Evolutionary conservation across 352 stramenopile species (phyloP).

Genomic region (Blastocystis sp.): DNA sequence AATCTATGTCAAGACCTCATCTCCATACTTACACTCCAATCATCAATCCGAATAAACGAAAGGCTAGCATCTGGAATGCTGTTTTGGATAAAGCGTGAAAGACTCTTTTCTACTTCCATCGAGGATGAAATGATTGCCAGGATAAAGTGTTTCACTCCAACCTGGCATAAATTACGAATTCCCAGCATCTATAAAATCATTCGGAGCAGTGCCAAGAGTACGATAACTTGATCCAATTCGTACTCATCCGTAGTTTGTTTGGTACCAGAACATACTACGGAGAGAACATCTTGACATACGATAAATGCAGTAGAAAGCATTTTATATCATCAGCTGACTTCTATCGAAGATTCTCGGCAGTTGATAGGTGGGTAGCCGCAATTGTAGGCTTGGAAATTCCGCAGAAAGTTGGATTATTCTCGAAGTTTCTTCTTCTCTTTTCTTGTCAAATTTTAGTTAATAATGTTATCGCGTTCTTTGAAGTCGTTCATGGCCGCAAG

Average conservation of each 20-base stretch:
- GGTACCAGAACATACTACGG: not conserved
- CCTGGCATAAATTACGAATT: not conserved
- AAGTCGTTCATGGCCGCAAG: not conserved
- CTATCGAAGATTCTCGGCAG: slow-evolving; percentile 16
- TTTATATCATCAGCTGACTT: not conserved
- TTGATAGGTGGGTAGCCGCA: not conserved
- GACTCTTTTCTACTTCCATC: not conserved
- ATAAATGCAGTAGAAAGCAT: slow-evolving; percentile 35
- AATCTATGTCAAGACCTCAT: not conserved
- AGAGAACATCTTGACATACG: slow-evolving; percentile 8
- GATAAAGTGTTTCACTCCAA: not conserved
- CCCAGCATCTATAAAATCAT: not conserved
- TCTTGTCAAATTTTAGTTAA: not conserved
- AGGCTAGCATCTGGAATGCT: not conserved
- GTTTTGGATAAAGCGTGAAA: not conserved
- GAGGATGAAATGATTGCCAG: not conserved
- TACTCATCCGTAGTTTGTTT: not conserved
- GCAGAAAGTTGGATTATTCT: slow-evolving; percentile 20
- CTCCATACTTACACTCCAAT: not conserved
- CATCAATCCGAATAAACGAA: not conserved
- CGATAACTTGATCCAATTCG: not conserved
- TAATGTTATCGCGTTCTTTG: slow-evolving; percentile 7
- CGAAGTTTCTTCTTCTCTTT: not conserved
- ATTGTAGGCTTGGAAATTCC: not conserved
- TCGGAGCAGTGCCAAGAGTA: not conserved